Percentiles rank a stretch among this genome's conserved stretches.
Evolutionary conservation across 257 asterid genomes (phyloP).

Genomic region (Solanum sejunctum): DNA sequence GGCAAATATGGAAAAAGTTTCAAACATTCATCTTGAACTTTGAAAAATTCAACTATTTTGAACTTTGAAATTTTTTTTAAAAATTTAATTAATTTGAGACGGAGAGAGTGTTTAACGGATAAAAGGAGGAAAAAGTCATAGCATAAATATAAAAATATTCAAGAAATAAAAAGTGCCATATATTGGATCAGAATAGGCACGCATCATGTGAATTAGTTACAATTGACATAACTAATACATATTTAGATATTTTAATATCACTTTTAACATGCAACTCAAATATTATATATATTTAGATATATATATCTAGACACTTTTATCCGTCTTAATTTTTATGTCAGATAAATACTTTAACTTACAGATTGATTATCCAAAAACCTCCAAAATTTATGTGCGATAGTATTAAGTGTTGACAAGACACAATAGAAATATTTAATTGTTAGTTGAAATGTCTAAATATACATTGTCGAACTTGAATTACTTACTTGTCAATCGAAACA

Average conservation of each 20-base stretch:
- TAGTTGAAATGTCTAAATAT: not conserved
- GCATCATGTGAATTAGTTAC: constrained; percentile 36
- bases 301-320: fast-evolving
- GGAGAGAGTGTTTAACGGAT: not conserved
- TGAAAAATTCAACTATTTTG: too few species aligned
- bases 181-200: constrained; percentile 10
- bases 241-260: too few species aligned
- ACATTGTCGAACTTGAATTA: not conserved
- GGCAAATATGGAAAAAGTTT: too few species aligned
- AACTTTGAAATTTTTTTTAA: too few species aligned
- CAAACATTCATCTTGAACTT: too few species aligned
- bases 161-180: too few species aligned
- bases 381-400: not conserved
- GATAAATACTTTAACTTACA: not conserved
- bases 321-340: too few species aligned
- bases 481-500: not conserved
- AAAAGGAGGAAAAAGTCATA: not conserved
- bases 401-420: not conserved
- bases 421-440: not conserved
- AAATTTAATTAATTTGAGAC: too few species aligned
- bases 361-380: not conserved
- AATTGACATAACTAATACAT: not conserved
- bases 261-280: too few species aligned
- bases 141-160: not conserved
- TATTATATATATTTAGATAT: too few species aligned